Evolutionary conservation across 2,329 filamentous ascomycete species (phyloP).

Genomic region (Massarina eburnea): DNA sequence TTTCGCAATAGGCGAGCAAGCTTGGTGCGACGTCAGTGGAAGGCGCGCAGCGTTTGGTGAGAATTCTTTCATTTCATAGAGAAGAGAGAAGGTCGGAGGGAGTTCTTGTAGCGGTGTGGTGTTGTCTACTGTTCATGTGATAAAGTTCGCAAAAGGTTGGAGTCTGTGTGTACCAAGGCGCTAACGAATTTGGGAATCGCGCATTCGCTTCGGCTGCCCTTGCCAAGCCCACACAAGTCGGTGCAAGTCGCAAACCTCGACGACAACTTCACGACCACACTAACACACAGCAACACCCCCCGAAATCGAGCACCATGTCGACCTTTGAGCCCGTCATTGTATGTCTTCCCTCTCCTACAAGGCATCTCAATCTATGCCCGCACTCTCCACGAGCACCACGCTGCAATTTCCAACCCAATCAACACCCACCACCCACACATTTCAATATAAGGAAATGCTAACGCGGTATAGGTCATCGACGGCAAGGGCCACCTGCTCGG

Average conservation of each 20-base stretch:
- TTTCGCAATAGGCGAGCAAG: no score
- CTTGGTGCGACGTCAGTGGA: no score
- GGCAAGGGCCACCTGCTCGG: constrained; percentile 99
- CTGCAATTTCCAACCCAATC: not conserved
- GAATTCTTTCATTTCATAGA: no score
- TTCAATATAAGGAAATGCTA: constrained; percentile 23
- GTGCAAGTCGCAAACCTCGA: not conserved
- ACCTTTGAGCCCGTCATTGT: constrained; percentile 67
- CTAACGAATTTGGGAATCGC: no score
- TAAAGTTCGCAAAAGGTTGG: no score
- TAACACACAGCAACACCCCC: constrained; percentile 37
- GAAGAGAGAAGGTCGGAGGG: no score
- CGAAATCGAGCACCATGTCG: constrained; percentile 58
- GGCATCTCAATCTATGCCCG: constrained; percentile 1
- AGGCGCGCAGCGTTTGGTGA: no score
- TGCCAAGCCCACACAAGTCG: constrained; percentile 9
- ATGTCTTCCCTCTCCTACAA: constrained; percentile 45
- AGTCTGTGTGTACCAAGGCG: no score
- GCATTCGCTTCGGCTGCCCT: no score
- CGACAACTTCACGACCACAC: constrained; percentile 18
- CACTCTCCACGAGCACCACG: not conserved
- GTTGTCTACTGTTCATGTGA: no score
- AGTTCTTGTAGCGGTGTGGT: no score
- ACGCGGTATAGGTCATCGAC: constrained; percentile 73
- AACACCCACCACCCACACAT: constrained; percentile 4